These are phyloP conservation scores for Clonostachys sp. DNA, from an alignment of 2,329 filamentous ascomycete species.

Conservation along the genomic window DNA sequence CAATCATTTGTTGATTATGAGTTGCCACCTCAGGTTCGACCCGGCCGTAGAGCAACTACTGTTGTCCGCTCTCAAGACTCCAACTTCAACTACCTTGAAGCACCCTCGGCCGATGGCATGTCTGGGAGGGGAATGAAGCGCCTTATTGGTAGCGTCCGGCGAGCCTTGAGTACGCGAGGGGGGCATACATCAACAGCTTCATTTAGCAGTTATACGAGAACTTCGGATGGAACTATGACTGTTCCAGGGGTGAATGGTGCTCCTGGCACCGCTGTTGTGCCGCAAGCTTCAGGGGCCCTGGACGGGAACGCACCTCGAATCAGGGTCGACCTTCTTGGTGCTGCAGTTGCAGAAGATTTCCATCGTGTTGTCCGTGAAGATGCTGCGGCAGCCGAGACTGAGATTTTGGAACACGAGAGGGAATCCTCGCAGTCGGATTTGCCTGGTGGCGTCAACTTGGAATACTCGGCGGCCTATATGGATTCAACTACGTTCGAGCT, in stretches of 20 bases:
- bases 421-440: constrained; percentile 15
- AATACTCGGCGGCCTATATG: constrained; percentile 38
- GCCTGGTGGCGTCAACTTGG: constrained; percentile 20
- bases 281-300: constrained; percentile 22
- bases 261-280: constrained; percentile 41
- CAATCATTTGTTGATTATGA: constrained; percentile 74
- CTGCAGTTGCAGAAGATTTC: constrained; percentile 73
- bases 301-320: constrained; percentile 46
- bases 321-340: constrained; percentile 79
- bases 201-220: too few relatives aligned
- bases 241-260: constrained; percentile 5
- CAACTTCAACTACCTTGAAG: not conserved
- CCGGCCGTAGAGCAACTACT: not conserved
- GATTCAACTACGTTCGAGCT: constrained; percentile 31
- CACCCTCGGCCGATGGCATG: constrained; percentile 41
- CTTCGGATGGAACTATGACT: too few relatives aligned
- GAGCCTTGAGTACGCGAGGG: constrained; percentile 64
- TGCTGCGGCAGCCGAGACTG: constrained; percentile 27
- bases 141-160: constrained; percentile 79
- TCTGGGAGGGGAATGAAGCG: constrained; percentile 76
- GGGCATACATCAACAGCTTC: too few relatives aligned
- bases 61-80: not conserved
- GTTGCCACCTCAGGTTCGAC: constrained; percentile 5
- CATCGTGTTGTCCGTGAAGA: constrained; percentile 70
- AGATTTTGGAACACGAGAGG: constrained; percentile 3